A percentile compares a stretch with the other conserved stretches of the same genome.
Evolutionary conservation across 441 rosid species (phyloP).

Genomic region (Kokia cookei): DNA sequence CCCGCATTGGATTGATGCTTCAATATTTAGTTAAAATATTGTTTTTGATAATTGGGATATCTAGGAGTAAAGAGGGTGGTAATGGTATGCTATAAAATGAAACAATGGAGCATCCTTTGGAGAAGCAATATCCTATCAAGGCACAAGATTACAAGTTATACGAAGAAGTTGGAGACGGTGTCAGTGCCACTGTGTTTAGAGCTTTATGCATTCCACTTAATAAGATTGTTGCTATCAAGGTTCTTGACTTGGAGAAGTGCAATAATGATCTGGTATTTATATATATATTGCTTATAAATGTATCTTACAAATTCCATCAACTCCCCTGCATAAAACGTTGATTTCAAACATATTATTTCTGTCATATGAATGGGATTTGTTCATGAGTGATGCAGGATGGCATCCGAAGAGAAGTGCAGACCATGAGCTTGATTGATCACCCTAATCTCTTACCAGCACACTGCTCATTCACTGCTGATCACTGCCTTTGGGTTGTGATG

Average conservation of each 20-base stretch:
- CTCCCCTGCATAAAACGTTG: background rate
- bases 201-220: constrained; percentile 93
- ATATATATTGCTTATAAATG: background rate
- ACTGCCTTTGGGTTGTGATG: constrained; percentile 97
- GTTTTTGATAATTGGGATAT: constrained; percentile 24
- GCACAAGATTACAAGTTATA: constrained; percentile 74
- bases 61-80: constrained; percentile 31
- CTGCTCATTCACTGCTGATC: constrained; percentile 88
- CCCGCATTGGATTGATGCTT: constrained; percentile 32
- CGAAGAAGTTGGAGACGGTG: constrained; percentile 99
- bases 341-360: background rate
- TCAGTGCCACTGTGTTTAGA: constrained; percentile 86
- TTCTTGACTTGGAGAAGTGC: constrained; percentile 94
- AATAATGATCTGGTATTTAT: constrained; percentile 74
- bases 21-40: constrained; percentile 22
- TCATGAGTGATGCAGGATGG: constrained; percentile 64
- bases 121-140: constrained; percentile 66
- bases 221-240: constrained; percentile 89
- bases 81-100: constrained; percentile 34
- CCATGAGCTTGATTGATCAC: constrained; percentile 90
- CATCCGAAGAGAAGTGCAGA: constrained; percentile 93
- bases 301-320: constrained; percentile 2
- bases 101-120: constrained; percentile 52
- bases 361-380: background rate
- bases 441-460: constrained; percentile 86